Evolutionary conservation across 2,329 filamentous ascomycete species (phyloP).

Genomic region (Calonectria pseudoturangicola): DNA sequence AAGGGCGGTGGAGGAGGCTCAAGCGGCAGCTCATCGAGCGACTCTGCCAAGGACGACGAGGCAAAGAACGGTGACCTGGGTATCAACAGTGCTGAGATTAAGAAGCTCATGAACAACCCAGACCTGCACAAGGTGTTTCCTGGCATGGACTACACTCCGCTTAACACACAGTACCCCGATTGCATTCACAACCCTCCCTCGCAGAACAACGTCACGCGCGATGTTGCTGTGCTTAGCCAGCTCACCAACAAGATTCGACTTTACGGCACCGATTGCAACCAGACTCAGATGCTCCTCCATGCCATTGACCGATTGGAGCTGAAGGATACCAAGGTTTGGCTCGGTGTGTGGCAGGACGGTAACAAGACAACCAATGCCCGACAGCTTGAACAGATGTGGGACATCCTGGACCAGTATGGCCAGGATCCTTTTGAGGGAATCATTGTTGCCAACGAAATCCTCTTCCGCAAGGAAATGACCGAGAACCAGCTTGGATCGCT

Average conservation of each 20-base stretch:
- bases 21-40: conserved; percentile 56
- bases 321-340: conserved; percentile 88
- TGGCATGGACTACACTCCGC: conserved; percentile 95
- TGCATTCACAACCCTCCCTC: conserved; percentile 86
- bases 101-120: conserved; percentile 85
- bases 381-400: conserved; percentile 89
- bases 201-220: conserved; percentile 95
- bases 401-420: conserved; percentile 83
- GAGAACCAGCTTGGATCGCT: conserved; percentile 77
- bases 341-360: conserved; percentile 93
- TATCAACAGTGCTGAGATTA: conserved; percentile 86
- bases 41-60: conserved; percentile 76
- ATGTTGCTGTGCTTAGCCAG: conserved; percentile 92
- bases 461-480: conserved; percentile 86
- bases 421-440: conserved; percentile 84
- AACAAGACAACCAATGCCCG: conserved; percentile 89
- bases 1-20: conserved; percentile 54
- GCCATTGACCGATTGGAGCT: conserved; percentile 85
- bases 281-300: conserved; percentile 94
- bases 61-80: conserved; percentile 81
- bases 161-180: conserved; percentile 92
- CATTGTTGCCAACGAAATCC: conserved; percentile 87
- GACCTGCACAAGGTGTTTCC: conserved; percentile 95
- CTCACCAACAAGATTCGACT: conserved; percentile 91
- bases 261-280: conserved; percentile 98